These are phyloP conservation scores for Eucalyptus regnans DNA, from an alignment of 345 rosid species.

Conservation along the genomic window DNA sequence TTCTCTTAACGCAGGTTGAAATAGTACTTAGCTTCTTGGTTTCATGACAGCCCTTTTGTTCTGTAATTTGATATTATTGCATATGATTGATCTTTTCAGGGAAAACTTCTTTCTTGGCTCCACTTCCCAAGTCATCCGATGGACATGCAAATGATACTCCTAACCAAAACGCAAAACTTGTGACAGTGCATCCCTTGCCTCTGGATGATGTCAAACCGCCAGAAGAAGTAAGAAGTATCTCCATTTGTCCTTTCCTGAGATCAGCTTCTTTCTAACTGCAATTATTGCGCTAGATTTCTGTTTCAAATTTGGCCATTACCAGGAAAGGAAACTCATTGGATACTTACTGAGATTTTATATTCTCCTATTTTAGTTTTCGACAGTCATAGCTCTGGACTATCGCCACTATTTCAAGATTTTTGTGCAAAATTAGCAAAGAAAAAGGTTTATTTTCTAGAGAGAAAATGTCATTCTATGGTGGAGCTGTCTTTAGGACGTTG, in stretches of 20 bases:
- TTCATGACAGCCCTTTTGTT: not conserved
- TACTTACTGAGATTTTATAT: not conserved
- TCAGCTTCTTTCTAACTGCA: not conserved
- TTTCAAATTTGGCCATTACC: not conserved
- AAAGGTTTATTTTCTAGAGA: not conserved
- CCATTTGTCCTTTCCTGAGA: not conserved
- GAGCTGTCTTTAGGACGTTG: not conserved
- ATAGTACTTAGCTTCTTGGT: not conserved
- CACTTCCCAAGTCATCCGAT: slow-evolving; percentile 37
- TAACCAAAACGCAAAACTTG: slow-evolving; percentile 17
- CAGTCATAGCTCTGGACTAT: not conserved
- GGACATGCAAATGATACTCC: slow-evolving; percentile 20
- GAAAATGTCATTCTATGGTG: not conserved
- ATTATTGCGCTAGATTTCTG: not conserved
- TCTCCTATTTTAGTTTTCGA: not conserved
- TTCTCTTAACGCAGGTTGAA: not conserved
- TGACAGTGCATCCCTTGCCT: slow-evolving; percentile 43
- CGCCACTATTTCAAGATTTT: not conserved
- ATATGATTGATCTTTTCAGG: slow-evolving; percentile 10
- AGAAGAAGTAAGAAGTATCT: slow-evolving; percentile 20
- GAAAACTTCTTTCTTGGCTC: slow-evolving; percentile 43
- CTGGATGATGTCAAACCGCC: slow-evolving; percentile 8
- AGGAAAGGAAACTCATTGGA: not conserved
- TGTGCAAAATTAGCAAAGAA: not conserved
- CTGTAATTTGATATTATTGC: not conserved